These are phyloP conservation scores for Amanita pallidorosea DNA, from an alignment of 768 basidiomycete genomes.

Conservation along the genomic window DNA sequence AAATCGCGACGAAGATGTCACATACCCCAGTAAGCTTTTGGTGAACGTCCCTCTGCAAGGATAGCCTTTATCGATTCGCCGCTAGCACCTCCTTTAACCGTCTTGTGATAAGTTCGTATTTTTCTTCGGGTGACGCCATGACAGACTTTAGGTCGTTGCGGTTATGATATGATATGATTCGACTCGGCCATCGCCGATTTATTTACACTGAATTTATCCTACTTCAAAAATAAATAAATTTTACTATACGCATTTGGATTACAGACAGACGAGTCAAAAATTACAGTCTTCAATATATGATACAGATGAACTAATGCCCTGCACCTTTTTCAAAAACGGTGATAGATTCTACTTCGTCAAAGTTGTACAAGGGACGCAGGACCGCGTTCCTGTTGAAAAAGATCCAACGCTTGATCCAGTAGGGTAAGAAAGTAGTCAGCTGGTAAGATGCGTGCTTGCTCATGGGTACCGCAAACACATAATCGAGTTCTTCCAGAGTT, in stretches of 20 bases:
- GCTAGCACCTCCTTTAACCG: constrained; percentile 79
- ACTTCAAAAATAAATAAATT: neutral
- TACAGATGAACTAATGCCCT: constrained; percentile 16
- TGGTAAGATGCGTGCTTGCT: constrained; percentile 34
- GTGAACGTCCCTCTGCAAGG: constrained; percentile 61
- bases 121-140: constrained; percentile 34
- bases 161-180: constrained; percentile 5
- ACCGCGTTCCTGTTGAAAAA: constrained; percentile 24
- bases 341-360: constrained; percentile 36
- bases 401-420: constrained; percentile 38
- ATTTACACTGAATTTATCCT: neutral
- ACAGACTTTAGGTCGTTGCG: neutral
- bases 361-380: constrained; percentile 39
- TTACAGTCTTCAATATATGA: neutral
- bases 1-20: neutral
- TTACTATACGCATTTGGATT: neutral
- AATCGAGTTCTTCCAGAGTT: constrained; percentile 40
- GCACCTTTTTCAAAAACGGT: constrained; percentile 32
- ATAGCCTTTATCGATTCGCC: constrained; percentile 76
- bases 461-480: constrained; percentile 42
- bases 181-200: constrained; percentile 7
- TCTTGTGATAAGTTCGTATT: constrained; percentile 77
- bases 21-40: constrained; percentile 90
- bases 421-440: constrained; percentile 31
- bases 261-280: neutral